These are phyloP conservation scores for Blastobotrys terrestris DNA, from an alignment of 805 yeast genomes.

Conservation along the genomic window DNA sequence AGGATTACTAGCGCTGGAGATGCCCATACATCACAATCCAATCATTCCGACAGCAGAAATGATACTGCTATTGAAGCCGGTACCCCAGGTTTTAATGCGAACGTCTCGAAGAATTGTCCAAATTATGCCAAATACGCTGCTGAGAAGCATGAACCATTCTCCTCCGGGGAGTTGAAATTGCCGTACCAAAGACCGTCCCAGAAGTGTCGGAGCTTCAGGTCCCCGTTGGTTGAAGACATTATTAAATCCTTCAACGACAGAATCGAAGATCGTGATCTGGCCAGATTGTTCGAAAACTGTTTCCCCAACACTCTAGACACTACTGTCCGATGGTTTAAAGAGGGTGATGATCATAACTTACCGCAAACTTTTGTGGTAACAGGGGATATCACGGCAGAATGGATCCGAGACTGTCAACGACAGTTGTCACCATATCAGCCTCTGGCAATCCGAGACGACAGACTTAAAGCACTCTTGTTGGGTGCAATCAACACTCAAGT, in stretches of 20 bases:
- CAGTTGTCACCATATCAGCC: slow-evolving; percentile 73
- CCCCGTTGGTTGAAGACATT: slow-evolving; percentile 54
- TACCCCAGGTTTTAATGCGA: neutral
- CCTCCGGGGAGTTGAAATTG: slow-evolving; percentile 47
- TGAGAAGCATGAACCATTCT: slow-evolving; percentile 48
- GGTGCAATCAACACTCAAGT: slow-evolving; percentile 86
- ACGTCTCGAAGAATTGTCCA: slow-evolving; percentile 41
- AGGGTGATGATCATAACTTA: slow-evolving; percentile 14
- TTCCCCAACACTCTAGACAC: slow-evolving; percentile 87
- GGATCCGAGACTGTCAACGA: slow-evolving; percentile 84
- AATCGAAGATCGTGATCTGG: slow-evolving; percentile 58
- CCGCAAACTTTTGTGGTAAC: slow-evolving; percentile 77
- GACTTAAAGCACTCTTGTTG: slow-evolving; percentile 45
- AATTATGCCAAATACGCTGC: slow-evolving; percentile 58
- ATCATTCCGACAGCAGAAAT: neutral
- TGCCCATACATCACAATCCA: neutral
- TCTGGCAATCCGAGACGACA: slow-evolving; percentile 45
- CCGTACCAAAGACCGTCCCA: slow-evolving; percentile 74
- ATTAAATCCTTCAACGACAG: slow-evolving; percentile 46
- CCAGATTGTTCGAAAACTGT: slow-evolving; percentile 70
- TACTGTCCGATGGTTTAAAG: slow-evolving; percentile 65
- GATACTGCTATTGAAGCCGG: neutral
- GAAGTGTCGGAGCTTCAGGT: slow-evolving; percentile 66
- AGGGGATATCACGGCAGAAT: slow-evolving; percentile 90
- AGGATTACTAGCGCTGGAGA: neutral